These are phyloP conservation scores for Rhizopogon vinicolor DNA, from an alignment of 768 basidiomycete species.

Conservation along the genomic window DNA sequence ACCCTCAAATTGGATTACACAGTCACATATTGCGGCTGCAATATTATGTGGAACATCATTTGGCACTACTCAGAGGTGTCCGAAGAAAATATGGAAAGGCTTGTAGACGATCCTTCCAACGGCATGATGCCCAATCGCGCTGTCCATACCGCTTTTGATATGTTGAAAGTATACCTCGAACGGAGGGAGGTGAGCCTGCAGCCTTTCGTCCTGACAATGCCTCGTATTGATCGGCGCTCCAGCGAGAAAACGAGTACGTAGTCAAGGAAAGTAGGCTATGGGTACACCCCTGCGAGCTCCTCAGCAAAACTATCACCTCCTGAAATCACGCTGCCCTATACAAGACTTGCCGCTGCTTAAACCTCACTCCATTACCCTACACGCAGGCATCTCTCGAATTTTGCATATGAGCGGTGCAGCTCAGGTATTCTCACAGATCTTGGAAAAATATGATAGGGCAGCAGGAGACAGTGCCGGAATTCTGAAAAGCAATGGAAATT, in stretches of 20 bases:
- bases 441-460: neutral
- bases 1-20: neutral
- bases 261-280: neutral
- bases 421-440: neutral
- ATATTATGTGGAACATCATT: neutral
- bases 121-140: too few relatives aligned
- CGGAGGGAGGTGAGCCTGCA: neutral
- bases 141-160: too few relatives aligned
- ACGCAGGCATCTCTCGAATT: neutral
- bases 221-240: neutral
- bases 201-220: neutral
- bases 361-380: too few relatives aligned
- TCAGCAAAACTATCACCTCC: neutral
- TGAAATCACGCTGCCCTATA: neutral
- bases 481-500: neutral
- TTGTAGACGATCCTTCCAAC: too few relatives aligned
- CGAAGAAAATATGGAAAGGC: too few relatives aligned
- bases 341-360: neutral
- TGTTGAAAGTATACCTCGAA: neutral
- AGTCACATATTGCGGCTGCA: neutral
- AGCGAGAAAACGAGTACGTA: neutral
- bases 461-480: neutral
- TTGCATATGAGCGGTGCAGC: neutral
- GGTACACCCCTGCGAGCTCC: neutral
- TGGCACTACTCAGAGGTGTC: too few relatives aligned